Conservation (phyloP, 2,329 filamentous ascomycete species). For the Aspergillus pseudoterreus region DNA sequence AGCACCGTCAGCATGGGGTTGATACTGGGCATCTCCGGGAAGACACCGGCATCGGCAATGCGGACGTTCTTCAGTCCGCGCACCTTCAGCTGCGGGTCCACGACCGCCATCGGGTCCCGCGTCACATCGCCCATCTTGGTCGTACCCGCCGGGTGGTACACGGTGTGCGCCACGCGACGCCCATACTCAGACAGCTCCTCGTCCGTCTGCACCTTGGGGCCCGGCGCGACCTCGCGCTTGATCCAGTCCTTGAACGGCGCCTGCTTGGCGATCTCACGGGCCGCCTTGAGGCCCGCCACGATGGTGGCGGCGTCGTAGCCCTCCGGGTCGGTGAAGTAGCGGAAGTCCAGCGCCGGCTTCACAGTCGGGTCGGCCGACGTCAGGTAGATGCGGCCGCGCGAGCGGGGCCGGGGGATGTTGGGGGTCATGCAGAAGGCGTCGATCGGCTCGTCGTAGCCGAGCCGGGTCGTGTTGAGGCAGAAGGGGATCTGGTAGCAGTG, state of each 20-base stretch:
- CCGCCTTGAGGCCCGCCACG: conserved; percentile 71
- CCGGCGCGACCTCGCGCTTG: conserved; percentile 76
- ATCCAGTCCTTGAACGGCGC: conserved; percentile 79
- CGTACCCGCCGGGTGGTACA: conserved; percentile 85
- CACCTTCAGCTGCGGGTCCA: conserved; percentile 71
- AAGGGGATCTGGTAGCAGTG: conserved; percentile 97
- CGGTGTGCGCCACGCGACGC: conserved; percentile 75
- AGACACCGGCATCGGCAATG: conserved; percentile 82
- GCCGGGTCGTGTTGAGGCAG: conserved; percentile 75
- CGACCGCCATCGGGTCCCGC: conserved; percentile 69
- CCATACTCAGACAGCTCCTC: conserved; percentile 80
- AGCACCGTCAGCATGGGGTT: conserved; percentile 91
- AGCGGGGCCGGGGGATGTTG: conserved; percentile 80
- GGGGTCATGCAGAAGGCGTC: conserved; percentile 92
- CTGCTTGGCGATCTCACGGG: conserved; percentile 71
- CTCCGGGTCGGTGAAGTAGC: conserved; percentile 83
- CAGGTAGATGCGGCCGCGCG: conserved; percentile 72
- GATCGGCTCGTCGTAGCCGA: conserved; percentile 68
- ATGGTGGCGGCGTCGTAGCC: conserved; percentile 81
- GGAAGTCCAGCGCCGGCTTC: conserved; percentile 82
- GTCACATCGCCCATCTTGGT: conserved; percentile 81
- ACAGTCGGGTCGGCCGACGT: conserved; percentile 70
- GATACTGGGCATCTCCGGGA: conserved; percentile 80
- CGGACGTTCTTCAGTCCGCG: conserved; percentile 69
- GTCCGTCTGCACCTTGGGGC: conserved; percentile 68